Conservation (phyloP, 495 filamentous ascomycete species). For the Haplographium delicatum region DNA sequence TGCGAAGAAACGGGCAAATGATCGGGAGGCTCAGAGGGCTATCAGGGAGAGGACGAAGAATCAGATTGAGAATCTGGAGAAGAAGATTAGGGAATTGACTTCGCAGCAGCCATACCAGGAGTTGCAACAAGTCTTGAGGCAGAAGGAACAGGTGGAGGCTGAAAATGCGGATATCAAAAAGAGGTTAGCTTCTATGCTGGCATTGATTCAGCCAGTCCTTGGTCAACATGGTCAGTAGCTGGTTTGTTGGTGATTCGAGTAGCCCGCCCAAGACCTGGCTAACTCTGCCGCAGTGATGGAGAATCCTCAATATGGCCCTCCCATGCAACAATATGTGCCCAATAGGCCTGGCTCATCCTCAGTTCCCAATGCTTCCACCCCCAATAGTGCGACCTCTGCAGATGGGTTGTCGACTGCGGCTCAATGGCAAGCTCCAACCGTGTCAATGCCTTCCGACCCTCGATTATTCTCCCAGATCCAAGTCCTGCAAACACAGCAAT, state of each 20-base stretch:
- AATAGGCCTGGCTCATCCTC: conserved; percentile 22
- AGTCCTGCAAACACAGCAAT: conserved; percentile 18
- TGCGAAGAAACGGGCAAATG: conserved; percentile 80
- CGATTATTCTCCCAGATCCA: conserved; percentile 4
- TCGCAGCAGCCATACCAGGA: conserved; percentile 75
- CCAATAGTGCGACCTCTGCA: conserved; percentile 35
- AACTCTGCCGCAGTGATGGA: conserved; percentile 16
- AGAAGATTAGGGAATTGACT: conserved; percentile 63
- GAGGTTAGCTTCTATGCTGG: conserved; percentile 53
- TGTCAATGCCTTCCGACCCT: conserved; percentile 14
- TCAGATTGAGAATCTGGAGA: conserved; percentile 74
- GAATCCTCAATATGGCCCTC: conserved; percentile 11
- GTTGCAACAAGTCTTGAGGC: conserved; percentile 60
- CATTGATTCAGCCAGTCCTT: conserved; percentile 60
- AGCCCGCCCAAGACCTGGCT: background rate
- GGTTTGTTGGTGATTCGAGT: background rate
- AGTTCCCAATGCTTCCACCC: conserved; percentile 29
- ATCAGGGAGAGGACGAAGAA: conserved; percentile 83
- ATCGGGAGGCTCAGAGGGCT: conserved; percentile 82
- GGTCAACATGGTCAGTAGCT: conserved; percentile 26
- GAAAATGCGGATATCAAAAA: conserved; percentile 67
- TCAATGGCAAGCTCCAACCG: conserved; percentile 19
- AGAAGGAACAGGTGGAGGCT: conserved; percentile 63
- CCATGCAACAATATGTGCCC: conserved; percentile 12
- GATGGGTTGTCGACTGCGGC: conserved; percentile 2